Evolutionary conservation across 2,329 filamentous ascomycete species (phyloP).

Genomic region (Ophiostoma quercus): DNA sequence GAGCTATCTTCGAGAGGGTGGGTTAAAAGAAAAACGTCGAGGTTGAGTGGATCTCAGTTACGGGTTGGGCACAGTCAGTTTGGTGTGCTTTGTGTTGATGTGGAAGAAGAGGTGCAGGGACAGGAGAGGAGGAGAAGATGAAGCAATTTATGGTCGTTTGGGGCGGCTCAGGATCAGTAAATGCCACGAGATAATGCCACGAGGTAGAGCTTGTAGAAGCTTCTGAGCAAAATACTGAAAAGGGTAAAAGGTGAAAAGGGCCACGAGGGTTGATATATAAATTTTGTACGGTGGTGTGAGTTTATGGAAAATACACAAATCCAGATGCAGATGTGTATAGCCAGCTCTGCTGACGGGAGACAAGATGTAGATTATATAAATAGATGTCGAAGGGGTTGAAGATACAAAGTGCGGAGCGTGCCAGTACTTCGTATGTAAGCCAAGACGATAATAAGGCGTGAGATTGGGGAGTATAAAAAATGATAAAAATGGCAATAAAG

Average conservation of each 20-base stretch:
- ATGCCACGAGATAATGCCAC: constrained; percentile 8
- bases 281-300: neutral
- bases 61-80: no score
- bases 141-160: neutral
- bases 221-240: neutral
- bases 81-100: neutral
- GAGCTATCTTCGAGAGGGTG: neutral
- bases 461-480: no score
- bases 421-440: neutral
- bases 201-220: constrained; percentile 2
- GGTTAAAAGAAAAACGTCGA: no score
- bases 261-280: neutral
- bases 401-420: neutral
- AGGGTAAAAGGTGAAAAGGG: no score
- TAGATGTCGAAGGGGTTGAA: neutral
- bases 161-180: neutral
- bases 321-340: neutral
- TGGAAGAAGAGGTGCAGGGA: neutral
- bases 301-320: neutral
- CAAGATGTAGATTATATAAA: neutral
- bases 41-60: no score
- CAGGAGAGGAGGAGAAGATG: neutral
- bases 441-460: neutral
- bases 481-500: neutral
- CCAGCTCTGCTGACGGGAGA: neutral